Conservation (phyloP, 805 yeast species). For the Ogataea ganodermae region DNA sequence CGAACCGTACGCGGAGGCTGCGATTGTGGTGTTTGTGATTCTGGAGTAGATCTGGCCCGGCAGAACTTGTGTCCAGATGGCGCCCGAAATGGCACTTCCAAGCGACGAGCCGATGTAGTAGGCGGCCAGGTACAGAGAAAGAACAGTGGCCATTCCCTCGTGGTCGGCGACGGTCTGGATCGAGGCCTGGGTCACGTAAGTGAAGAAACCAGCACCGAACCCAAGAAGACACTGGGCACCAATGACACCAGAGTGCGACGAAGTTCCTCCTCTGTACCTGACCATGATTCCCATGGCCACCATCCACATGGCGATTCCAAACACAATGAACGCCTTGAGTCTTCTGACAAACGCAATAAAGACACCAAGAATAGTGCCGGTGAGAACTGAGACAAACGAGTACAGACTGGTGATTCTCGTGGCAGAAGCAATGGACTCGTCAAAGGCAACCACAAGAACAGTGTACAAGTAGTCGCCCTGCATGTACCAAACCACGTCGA, state of each 20-base stretch:
- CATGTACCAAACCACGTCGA: constrained; percentile 66
- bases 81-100: constrained; percentile 67
- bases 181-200: constrained; percentile 63
- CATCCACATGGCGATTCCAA: constrained; percentile 61
- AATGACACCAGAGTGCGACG: constrained; percentile 57
- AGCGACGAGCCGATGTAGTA: constrained; percentile 66
- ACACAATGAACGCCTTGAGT: constrained; percentile 59
- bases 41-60: constrained; percentile 44
- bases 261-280: constrained; percentile 52
- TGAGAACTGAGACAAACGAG: constrained; percentile 64
- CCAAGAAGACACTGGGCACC: constrained; percentile 67
- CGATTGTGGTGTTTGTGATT: constrained; percentile 42
- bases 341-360: constrained; percentile 51
- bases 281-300: constrained; percentile 61
- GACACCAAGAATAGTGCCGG: constrained; percentile 61
- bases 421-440: constrained; percentile 62
- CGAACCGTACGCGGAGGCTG: constrained; percentile 48
- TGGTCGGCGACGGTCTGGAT: constrained; percentile 61
- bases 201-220: constrained; percentile 73
- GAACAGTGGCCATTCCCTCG: constrained; percentile 63
- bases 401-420: constrained; percentile 62
- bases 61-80: constrained; percentile 66
- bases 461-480: constrained; percentile 71
- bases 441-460: constrained; percentile 62
- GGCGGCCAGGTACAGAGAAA: constrained; percentile 56